phyloP scores from a whole-genome alignment of 352 stramenopile genomes.

The Phytophthora idaei region DNA sequence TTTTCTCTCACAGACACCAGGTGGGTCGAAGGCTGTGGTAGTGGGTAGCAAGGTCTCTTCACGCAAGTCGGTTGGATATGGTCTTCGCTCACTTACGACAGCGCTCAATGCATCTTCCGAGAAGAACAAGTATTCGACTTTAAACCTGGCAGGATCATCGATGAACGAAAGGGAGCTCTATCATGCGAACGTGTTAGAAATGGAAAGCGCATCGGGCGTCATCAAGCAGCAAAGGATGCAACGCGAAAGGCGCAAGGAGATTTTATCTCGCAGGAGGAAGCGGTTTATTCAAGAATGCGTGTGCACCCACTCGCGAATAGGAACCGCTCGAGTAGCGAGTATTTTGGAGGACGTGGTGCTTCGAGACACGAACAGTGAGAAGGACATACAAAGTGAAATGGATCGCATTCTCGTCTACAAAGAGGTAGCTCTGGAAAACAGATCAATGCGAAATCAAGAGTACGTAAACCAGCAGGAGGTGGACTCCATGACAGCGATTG shows the following conservation, averaged over 20 bases:
- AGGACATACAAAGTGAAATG: conserved; percentile 42
- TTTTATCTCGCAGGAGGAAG: conserved; percentile 55
- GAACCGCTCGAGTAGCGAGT: conserved; percentile 29
- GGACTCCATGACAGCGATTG: conserved; percentile 49
- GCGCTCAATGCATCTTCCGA: conserved; percentile 39
- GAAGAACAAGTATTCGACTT: conserved; percentile 35
- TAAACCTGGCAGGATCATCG: conserved; percentile 22
- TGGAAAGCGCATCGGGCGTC: conserved; percentile 24
- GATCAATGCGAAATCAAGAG: conserved; percentile 44
- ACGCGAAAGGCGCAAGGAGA: conserved; percentile 60
- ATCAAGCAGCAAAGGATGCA: conserved; percentile 63
- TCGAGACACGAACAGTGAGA: conserved; percentile 58
- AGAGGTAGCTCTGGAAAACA: conserved; percentile 67
- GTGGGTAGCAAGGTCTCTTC: conserved; percentile 23
- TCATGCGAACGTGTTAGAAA: conserved; percentile 28
- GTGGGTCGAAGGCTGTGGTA: conserved; percentile 1
- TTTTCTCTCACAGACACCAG: conserved; percentile 12
- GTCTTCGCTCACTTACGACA: conserved; percentile 64
- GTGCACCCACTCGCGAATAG: conserved; percentile 38
- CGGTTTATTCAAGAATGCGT: conserved; percentile 68
- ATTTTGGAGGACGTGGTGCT: conserved; percentile 52
- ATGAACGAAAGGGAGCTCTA: conserved; percentile 39
- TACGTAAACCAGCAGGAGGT: conserved; percentile 59
- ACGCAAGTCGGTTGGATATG: conserved; percentile 67
- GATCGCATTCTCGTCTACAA: conserved; percentile 72